These are phyloP conservation scores for Penicillium taxi DNA, from an alignment of 495 filamentous ascomycete species.

Conservation along the genomic window DNA sequence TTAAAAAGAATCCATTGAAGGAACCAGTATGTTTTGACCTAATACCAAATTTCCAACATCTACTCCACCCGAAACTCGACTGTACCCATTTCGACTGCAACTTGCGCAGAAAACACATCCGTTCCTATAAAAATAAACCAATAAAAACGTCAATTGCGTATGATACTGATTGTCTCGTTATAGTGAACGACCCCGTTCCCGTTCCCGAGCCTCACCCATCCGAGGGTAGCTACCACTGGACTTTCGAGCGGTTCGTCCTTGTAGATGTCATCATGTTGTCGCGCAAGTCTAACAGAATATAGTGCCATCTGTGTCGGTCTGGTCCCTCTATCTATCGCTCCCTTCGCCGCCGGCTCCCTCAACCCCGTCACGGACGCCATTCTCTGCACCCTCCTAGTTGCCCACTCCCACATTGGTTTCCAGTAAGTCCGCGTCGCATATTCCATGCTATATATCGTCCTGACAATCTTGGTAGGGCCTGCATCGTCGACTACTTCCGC, in stretches of 20 bases:
- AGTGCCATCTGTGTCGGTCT: constrained; percentile 68
- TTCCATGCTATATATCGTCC: neutral
- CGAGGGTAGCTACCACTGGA: constrained; percentile 97
- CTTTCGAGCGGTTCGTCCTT: constrained; percentile 69
- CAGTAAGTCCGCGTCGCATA: constrained; percentile 45
- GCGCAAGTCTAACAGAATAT: neutral
- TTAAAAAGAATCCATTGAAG: constrained; percentile 60
- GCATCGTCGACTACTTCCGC: constrained; percentile 89
- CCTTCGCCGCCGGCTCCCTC: constrained; percentile 83
- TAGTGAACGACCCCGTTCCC: constrained; percentile 80
- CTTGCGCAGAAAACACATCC: neutral
- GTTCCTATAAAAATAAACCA: neutral
- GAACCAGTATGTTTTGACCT: constrained; percentile 56
- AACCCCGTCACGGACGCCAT: constrained; percentile 83
- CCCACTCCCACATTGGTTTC: constrained; percentile 94
- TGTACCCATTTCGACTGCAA: too few relatives aligned
- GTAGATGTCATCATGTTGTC: neutral
- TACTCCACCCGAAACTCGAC: too few relatives aligned
- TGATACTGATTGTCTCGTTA: constrained; percentile 5
- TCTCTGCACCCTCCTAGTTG: constrained; percentile 72
- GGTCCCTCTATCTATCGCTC: constrained; percentile 78
- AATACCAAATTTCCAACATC: constrained; percentile 1
- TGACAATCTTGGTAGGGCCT: constrained; percentile 40
- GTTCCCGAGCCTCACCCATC: constrained; percentile 62
- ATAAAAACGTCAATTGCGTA: neutral